A percentile compares a stretch with the other conserved stretches of the same genome.
Conservation (phyloP, 2,329 filamentous ascomycete genomes). For the Stagonosporopsis rhizophila region DNA sequence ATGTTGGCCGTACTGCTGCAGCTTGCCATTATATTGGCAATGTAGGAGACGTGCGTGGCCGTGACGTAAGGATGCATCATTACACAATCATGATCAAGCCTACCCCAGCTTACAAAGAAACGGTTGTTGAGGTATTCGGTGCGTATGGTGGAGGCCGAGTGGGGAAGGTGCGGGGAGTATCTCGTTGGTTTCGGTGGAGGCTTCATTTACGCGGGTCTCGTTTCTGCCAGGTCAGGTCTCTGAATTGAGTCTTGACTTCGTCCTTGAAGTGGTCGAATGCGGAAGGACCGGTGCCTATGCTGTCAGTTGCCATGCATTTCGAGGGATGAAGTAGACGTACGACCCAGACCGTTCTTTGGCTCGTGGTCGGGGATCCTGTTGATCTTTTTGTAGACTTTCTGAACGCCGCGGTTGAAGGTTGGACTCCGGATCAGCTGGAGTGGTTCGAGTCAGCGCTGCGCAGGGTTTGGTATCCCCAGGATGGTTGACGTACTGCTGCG, state of each 20-base stretch:
- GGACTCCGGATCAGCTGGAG: slow-evolving; percentile 60
- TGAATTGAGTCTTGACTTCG: slow-evolving; percentile 59
- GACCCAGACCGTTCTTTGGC: slow-evolving; percentile 50
- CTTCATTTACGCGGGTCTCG: slow-evolving; percentile 33
- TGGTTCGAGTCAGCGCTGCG: not conserved
- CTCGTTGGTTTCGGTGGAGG: not conserved
- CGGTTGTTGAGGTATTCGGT: not conserved
- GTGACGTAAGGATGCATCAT: slow-evolving; percentile 22
- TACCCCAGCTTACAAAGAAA: not conserved
- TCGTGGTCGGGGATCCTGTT: slow-evolving; percentile 55
- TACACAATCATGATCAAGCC: not conserved
- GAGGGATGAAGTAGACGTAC: slow-evolving; percentile 50
- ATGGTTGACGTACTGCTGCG: slow-evolving; percentile 37
- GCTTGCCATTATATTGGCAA: not conserved
- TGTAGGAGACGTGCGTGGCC: not conserved
- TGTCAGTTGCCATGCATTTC: slow-evolving; percentile 16
- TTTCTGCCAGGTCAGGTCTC: slow-evolving; percentile 48
- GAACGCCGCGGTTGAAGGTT: slow-evolving; percentile 62
- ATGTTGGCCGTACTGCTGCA: slow-evolving; percentile 41
- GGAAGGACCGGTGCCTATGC: slow-evolving; percentile 43
- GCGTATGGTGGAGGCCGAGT: not conserved
- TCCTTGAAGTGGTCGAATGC: slow-evolving; percentile 61
- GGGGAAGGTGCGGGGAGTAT: not conserved
- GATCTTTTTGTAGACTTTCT: slow-evolving; percentile 57
- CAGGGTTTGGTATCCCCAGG: not conserved